Evolutionary conservation across 2,329 filamentous ascomycete genomes (phyloP), one percentile per base, ranked within the genome.

Genomic region (Leptodontidium sp.): DNA sequence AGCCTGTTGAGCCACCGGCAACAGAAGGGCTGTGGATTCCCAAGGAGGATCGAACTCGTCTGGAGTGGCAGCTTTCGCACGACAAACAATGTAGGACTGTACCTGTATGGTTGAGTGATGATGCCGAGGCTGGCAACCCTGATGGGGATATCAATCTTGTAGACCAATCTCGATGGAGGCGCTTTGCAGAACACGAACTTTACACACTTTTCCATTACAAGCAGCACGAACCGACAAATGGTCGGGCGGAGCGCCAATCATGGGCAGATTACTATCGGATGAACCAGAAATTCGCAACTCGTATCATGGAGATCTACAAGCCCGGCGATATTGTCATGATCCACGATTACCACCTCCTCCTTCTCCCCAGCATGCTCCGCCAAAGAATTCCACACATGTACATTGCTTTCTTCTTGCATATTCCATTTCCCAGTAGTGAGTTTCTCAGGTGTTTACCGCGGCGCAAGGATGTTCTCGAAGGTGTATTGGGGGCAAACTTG

Each of bases 201-300:
- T 98, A 97, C 82, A 94, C 93, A 0, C 86, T 98, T 11, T 94
- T 98, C 79, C 95, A 98, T 81, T 98, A 98, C 85, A 97, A 97
- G 82, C 93, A 96, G 77, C 93, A 97, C 77, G 93, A 94, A 79
- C 93, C 95, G 1, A 93, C 90, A 14, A 93, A 98, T 79, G 94
- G 94, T 45, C 89, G 92, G 73, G 89, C 89, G 21, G 93, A 96
- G 78, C 90, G 93, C 64, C 86, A 91, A 52, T 90, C 94, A 75
- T 98, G 95, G 94, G 89, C 91, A 32, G 94, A 98, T 81, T 98
- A 97, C 81, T 92, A 94, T 79, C 90, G 91, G 64, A 91, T 98
- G 88, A 98, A 98, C 82, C 91, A 93, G 77, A 90, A 93, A 72
- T 98, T 98, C 75, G 94, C 95, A 70, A 91, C 97, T 79, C 90